Conservation (phyloP, 1,139 yeast genomes). For the Lodderomyces beijingensis region DNA sequence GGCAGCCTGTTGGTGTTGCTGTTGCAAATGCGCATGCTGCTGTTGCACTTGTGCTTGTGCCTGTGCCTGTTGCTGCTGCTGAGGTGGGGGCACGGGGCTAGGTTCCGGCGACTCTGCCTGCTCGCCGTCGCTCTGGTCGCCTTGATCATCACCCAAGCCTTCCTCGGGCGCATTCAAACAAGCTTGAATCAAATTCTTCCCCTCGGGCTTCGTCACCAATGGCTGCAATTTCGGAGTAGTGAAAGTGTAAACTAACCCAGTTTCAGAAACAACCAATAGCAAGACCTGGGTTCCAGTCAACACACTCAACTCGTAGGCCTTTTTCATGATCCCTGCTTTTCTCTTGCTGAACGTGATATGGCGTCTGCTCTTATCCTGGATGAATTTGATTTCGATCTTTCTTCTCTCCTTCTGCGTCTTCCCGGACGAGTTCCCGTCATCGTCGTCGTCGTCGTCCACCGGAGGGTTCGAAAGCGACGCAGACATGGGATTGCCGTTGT, state of each 20-base stretch:
- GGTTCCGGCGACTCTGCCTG: slow-evolving; percentile 37
- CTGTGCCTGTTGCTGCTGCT: slow-evolving; percentile 28
- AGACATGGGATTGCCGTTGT: slow-evolving; percentile 15
- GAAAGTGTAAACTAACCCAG: slow-evolving; percentile 97
- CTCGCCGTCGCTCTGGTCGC: slow-evolving; percentile 56
- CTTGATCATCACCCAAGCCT: slow-evolving; percentile 55
- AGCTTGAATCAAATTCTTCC: slow-evolving; percentile 93
- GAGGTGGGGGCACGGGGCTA: slow-evolving; percentile 21
- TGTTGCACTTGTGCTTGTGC: slow-evolving; percentile 19
- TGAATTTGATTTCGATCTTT: slow-evolving; percentile 94
- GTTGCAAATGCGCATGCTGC: slow-evolving; percentile 26
- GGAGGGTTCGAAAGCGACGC: slow-evolving; percentile 13
- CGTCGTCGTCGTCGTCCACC: slow-evolving; percentile 61
- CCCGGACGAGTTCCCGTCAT: slow-evolving; percentile 57
- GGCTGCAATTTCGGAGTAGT: slow-evolving; percentile 98
- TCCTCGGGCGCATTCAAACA: slow-evolving; percentile 92
- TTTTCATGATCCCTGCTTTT: slow-evolving; percentile 98
- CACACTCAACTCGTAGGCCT: slow-evolving; percentile 93
- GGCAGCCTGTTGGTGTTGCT: slow-evolving; percentile 19
- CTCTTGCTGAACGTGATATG: slow-evolving; percentile 97
- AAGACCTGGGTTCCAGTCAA: slow-evolving; percentile 96
- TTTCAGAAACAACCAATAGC: slow-evolving; percentile 89
- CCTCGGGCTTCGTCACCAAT: slow-evolving; percentile 93
- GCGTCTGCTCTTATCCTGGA: slow-evolving; percentile 95
- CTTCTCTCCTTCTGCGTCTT: slow-evolving; percentile 77